These are phyloP conservation scores for Rusavskia elegans DNA, from an alignment of 495 filamentous ascomycete species.

Conservation along the genomic window DNA sequence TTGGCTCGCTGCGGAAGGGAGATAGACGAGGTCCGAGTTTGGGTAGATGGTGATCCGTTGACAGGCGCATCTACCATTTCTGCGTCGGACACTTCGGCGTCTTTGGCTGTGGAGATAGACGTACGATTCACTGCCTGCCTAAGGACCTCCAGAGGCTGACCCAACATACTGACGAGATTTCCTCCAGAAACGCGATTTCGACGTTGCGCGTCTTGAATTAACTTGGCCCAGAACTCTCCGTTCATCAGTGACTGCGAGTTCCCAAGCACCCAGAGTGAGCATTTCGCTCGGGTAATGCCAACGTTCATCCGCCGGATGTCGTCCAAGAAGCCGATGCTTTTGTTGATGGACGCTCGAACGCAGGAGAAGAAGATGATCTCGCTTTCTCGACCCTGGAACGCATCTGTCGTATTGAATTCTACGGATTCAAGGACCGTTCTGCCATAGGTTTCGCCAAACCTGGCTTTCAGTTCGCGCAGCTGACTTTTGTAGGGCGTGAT, in stretches of 20 bases:
- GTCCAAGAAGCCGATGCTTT: conserved; percentile 92
- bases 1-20: conserved; percentile 7
- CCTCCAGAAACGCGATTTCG: conserved; percentile 65
- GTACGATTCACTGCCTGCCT: background rate
- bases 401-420: conserved; percentile 97
- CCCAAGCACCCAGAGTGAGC: conserved; percentile 86
- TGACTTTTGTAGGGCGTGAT: conserved; percentile 97
- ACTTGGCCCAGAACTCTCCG: conserved; percentile 75
- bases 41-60: background rate
- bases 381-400: conserved; percentile 90
- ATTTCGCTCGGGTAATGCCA: conserved; percentile 88
- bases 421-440: conserved; percentile 57
- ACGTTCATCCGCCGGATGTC: conserved; percentile 99
- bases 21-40: conserved; percentile 10
- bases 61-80: conserved; percentile 28
- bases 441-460: conserved; percentile 57
- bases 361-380: conserved; percentile 99
- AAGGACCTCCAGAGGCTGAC: conserved; percentile 27
- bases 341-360: conserved; percentile 71
- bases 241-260: conserved; percentile 73
- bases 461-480: conserved; percentile 56
- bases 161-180: conserved; percentile 37
- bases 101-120: background rate
- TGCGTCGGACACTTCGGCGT: conserved; percentile 26
- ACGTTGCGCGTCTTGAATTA: conserved; percentile 63